Evolutionary conservation across 1,139 yeast genomes (phyloP).

Genomic region (Candida anutae): DNA sequence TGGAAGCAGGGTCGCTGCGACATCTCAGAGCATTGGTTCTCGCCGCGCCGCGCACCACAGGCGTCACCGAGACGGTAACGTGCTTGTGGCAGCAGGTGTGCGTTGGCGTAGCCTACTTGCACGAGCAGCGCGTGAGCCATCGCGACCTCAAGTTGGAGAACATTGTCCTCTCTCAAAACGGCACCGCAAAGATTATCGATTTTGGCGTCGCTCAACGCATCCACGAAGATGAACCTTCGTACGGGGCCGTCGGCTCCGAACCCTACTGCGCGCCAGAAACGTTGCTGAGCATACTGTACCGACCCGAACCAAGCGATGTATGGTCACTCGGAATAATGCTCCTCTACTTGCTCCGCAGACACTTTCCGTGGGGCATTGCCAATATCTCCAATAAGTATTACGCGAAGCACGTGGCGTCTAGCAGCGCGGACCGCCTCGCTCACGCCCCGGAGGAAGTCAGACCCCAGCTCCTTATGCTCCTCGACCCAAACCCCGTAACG

Average conservation of each 20-base stretch:
- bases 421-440: too few relatives aligned
- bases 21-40: background rate
- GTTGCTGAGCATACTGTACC: conserved; percentile 24
- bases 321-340: conserved; percentile 46
- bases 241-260: conserved; percentile 46
- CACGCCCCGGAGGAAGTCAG: too few relatives aligned
- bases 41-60: conserved; percentile 1
- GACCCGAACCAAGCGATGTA: conserved; percentile 34
- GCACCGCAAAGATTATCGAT: conserved; percentile 30
- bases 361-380: conserved; percentile 33
- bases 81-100: conserved; percentile 31
- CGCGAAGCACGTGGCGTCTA: background rate
- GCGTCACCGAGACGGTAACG: conserved; percentile 2
- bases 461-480: background rate
- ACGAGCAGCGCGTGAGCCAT: conserved; percentile 24
- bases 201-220: conserved; percentile 22
- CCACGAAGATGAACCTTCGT: conserved; percentile 11
- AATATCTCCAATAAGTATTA: conserved; percentile 6
- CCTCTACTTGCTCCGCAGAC: conserved; percentile 15
- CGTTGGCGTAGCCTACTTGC: conserved; percentile 26
- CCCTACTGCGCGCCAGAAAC: conserved; percentile 44
- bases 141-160: conserved; percentile 38
- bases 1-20: conserved; percentile 25
- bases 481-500: background rate
- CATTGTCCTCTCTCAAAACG: conserved; percentile 20